Percentiles rank a stretch among this genome's conserved stretches.
Conservation (phyloP, 345 rosid genomes). For the Draba incana region DNA sequence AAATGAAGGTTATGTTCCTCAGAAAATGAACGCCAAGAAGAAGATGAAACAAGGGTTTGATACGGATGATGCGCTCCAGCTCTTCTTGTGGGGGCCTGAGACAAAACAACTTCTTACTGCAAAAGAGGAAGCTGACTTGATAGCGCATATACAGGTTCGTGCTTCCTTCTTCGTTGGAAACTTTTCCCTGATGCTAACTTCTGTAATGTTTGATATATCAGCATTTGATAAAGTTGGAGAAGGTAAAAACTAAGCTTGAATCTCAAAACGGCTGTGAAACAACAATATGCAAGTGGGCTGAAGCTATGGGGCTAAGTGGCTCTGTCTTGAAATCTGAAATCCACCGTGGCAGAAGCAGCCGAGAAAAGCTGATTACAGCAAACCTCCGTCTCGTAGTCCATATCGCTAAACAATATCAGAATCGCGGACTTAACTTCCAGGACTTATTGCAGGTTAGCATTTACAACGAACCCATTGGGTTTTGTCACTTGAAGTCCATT, state of each 20-base stretch:
- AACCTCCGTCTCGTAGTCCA: conserved; percentile 87
- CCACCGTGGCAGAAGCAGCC: conserved; percentile 61
- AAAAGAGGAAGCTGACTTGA: conserved; percentile 70
- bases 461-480: conserved; percentile 4
- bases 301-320: conserved; percentile 64
- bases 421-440: conserved; percentile 78
- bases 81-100: conserved; percentile 82
- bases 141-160: conserved; percentile 70
- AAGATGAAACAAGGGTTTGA: conserved; percentile 53
- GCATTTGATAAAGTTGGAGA: conserved; percentile 65
- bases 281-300: conserved; percentile 78
- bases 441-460: conserved; percentile 77
- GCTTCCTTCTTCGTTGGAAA: conserved; percentile 12
- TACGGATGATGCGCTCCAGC: conserved; percentile 65
- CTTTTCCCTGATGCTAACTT: conserved; percentile 16
- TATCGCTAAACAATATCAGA: conserved; percentile 77
- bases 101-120: conserved; percentile 75
- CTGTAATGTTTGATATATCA: conserved; percentile 40
- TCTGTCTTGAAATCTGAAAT: conserved; percentile 62
- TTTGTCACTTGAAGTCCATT: background rate
- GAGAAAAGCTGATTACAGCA: conserved; percentile 70
- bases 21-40: conserved; percentile 47
- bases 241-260: conserved; percentile 63
- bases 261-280: conserved; percentile 79
- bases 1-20: conserved; percentile 46